A percentile compares a stretch with the other conserved stretches of the same genome.
Evolutionary conservation across 305 asterid genomes (phyloP).

Genomic region (Fraxinus latifolia): DNA sequence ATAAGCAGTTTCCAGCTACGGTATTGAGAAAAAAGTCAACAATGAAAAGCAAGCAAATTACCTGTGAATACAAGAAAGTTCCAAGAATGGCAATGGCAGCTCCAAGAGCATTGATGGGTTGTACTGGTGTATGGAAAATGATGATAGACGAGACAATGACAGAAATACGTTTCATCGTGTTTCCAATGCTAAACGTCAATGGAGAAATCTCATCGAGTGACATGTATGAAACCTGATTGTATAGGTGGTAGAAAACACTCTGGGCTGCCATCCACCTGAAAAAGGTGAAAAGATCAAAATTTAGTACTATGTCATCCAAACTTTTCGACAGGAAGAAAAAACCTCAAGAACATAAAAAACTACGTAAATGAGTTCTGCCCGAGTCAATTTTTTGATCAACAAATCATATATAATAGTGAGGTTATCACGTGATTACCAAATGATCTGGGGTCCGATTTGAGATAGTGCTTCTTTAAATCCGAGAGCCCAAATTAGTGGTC

Average conservation of each 20-base stretch:
- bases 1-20: too few relatives aligned
- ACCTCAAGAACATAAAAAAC: too few relatives aligned
- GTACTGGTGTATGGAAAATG: conserved; percentile 81
- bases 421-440: conserved; percentile 60
- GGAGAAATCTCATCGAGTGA: conserved; percentile 93
- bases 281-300: too few relatives aligned
- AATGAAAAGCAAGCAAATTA: conserved; percentile 26
- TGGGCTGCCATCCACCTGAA: too few relatives aligned
- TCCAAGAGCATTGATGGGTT: conserved; percentile 64
- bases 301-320: too few relatives aligned
- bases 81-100: conserved; percentile 43
- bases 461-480: conserved; percentile 61
- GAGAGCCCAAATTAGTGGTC: conserved; percentile 81
- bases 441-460: conserved; percentile 76
- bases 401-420: too few relatives aligned
- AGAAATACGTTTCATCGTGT: conserved; percentile 81
- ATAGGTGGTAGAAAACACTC: too few relatives aligned
- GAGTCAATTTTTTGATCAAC: too few relatives aligned
- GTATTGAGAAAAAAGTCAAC: neutral
- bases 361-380: too few relatives aligned
- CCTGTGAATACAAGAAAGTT: conserved; percentile 95
- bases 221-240: conserved; percentile 34
- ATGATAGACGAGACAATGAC: conserved; percentile 54
- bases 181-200: conserved; percentile 84
- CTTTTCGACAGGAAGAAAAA: too few relatives aligned